Evolutionary conservation across 1,139 yeast genomes (phyloP).

Genomic region (Candida dubliniensis): DNA sequence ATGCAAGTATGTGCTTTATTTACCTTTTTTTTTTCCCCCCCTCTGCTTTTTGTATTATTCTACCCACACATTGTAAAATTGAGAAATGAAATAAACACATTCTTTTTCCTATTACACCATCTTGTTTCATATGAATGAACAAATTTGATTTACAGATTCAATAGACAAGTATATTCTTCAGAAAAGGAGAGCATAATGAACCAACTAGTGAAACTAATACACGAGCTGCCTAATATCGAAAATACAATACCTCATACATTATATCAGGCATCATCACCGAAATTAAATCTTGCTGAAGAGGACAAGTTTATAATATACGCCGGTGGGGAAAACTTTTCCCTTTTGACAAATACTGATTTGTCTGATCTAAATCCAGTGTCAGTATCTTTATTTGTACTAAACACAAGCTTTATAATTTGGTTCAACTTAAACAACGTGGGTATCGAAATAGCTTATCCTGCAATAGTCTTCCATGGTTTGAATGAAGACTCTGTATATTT

Average conservation of each 20-base stretch:
- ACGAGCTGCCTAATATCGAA: conserved; percentile 42
- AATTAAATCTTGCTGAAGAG: conserved; percentile 33
- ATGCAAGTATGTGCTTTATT: no score
- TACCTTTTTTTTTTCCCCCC: no score
- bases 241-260: conserved; percentile 38
- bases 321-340: conserved; percentile 27
- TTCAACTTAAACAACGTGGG: conserved; percentile 29
- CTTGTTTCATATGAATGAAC: no score
- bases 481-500: conserved; percentile 30
- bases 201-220: conserved; percentile 22
- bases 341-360: neutral
- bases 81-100: neutral
- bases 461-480: conserved; percentile 40
- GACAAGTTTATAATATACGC: conserved; percentile 45
- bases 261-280: conserved; percentile 44
- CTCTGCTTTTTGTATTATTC: no score
- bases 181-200: conserved; percentile 12
- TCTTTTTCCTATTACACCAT: no score
- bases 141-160: no score
- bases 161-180: neutral
- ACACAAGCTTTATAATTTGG: conserved; percentile 41
- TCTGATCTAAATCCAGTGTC: conserved; percentile 8
- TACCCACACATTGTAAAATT: neutral
- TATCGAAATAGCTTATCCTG: conserved; percentile 41
- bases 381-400: conserved; percentile 38